A percentile compares a stretch with the other conserved stretches of the same genome.
phyloP scores from a whole-genome alignment of 2,329 filamentous ascomycete species.

The Gnomoniopsis sp. region DNA sequence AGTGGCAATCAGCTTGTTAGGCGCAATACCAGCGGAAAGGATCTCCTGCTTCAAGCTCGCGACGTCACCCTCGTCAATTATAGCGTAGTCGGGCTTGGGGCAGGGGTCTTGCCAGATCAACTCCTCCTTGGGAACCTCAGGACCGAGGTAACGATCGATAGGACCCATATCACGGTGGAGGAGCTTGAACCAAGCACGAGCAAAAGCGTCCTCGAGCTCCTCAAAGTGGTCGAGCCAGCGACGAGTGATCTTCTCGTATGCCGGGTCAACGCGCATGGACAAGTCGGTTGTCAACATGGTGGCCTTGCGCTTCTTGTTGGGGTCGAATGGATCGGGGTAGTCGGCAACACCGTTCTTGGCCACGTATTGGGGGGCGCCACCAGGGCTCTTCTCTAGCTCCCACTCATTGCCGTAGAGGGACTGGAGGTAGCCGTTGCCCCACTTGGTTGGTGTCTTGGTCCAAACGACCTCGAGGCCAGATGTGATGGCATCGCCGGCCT shows the following conservation, averaged over 20 bases:
- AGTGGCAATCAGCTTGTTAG: constrained; percentile 58
- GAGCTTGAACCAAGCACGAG: constrained; percentile 77
- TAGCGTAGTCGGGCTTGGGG: constrained; percentile 50
- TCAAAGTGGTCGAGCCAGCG: constrained; percentile 67
- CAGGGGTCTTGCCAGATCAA: constrained; percentile 70
- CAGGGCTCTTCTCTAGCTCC: constrained; percentile 72
- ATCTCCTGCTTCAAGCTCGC: constrained; percentile 62
- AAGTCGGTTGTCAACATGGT: constrained; percentile 76
- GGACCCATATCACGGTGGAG: constrained; percentile 74
- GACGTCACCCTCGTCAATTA: constrained; percentile 58
- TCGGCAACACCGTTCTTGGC: constrained; percentile 64
- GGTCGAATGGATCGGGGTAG: constrained; percentile 69
- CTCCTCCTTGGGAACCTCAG: constrained; percentile 64
- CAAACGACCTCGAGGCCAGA: constrained; percentile 76
- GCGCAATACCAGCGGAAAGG: constrained; percentile 52
- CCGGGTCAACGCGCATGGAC: constrained; percentile 66
- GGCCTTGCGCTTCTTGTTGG: constrained; percentile 69
- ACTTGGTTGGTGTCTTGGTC: constrained; percentile 73
- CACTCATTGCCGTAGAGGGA: constrained; percentile 78
- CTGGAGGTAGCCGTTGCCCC: constrained; percentile 71
- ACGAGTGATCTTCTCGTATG: constrained; percentile 72
- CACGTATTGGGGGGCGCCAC: constrained; percentile 73
- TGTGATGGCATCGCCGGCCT: constrained; percentile 71
- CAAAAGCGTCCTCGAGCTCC: constrained; percentile 66
- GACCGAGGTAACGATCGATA: constrained; percentile 63